phyloP scores from a whole-genome alignment of 768 basidiomycete species.

The Pluteus cervinus region DNA sequence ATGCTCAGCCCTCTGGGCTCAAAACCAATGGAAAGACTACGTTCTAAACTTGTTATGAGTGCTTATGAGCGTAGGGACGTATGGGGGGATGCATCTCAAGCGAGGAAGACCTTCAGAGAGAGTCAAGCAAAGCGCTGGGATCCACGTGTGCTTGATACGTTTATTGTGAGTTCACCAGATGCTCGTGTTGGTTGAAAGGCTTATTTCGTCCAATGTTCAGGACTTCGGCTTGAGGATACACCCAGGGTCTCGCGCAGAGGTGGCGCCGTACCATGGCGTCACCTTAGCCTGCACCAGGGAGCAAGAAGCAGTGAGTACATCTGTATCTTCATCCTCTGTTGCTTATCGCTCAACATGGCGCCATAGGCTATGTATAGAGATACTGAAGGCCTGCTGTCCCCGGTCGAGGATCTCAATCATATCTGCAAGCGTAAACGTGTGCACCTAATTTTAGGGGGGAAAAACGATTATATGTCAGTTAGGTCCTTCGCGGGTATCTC shows the following conservation, averaged over 20 bases:
- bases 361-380: constrained; percentile 60
- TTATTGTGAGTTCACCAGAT: constrained; percentile 35
- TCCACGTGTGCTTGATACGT: constrained; percentile 40
- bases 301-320: constrained; percentile 50
- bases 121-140: constrained; percentile 43
- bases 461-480: constrained; percentile 50
- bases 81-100: constrained; percentile 44
- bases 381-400: constrained; percentile 44
- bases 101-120: constrained; percentile 29
- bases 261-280: constrained; percentile 32
- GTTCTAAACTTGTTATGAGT: constrained; percentile 33
- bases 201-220: constrained; percentile 21
- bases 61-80: constrained; percentile 45
- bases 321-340: constrained; percentile 1
- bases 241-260: constrained; percentile 20
- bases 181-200: neutral
- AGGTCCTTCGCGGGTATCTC: neutral
- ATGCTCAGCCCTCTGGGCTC: constrained; percentile 49
- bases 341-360: neutral
- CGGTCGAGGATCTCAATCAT: constrained; percentile 40
- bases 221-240: constrained; percentile 38
- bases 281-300: constrained; percentile 53
- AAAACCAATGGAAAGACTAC: constrained; percentile 34
- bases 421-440: constrained; percentile 36
- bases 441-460: constrained; percentile 46